Percentiles rank a stretch among this genome's conserved stretches.
phyloP scores from a whole-genome alignment of 495 filamentous ascomycete genomes.

The Letharia lupina region DNA sequence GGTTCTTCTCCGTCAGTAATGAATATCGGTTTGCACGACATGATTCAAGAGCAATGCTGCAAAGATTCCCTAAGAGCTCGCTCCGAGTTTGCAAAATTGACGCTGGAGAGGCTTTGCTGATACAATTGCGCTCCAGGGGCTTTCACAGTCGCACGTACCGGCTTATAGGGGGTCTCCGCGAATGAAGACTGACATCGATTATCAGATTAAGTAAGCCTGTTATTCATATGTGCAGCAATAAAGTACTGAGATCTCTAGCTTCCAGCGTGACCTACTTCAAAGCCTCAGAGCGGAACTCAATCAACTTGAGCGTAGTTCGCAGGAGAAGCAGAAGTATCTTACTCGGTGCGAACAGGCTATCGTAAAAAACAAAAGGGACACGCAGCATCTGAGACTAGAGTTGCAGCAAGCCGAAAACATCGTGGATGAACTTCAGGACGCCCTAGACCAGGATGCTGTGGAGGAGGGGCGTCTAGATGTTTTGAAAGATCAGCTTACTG shows the following conservation, averaged over 20 bases:
- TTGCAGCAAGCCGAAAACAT: slow-evolving; percentile 51
- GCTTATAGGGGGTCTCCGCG: slow-evolving; percentile 45
- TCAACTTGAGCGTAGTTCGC: slow-evolving; percentile 31
- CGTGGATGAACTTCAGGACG: slow-evolving; percentile 49
- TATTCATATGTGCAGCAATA: background rate
- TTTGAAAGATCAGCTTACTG: slow-evolving; percentile 44
- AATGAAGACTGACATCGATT: slow-evolving; percentile 72
- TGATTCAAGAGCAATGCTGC: background rate
- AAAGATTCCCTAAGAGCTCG: background rate
- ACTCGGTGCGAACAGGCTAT: slow-evolving; percentile 38
- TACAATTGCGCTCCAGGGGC: slow-evolving; percentile 25
- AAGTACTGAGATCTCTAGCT: slow-evolving; percentile 25
- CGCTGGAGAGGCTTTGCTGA: background rate
- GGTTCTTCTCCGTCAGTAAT: background rate
- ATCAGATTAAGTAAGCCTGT: slow-evolving; percentile 49
- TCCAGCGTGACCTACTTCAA: slow-evolving; percentile 38
- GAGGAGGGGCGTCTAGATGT: slow-evolving; percentile 55
- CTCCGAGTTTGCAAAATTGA: background rate
- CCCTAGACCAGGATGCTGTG: slow-evolving; percentile 49
- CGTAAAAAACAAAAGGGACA: slow-evolving; percentile 35
- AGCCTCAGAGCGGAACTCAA: slow-evolving; percentile 36
- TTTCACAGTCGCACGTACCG: slow-evolving; percentile 47
- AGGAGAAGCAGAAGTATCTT: slow-evolving; percentile 28
- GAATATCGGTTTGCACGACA: background rate
- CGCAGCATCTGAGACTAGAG: slow-evolving; percentile 44